Percentiles rank a stretch among this genome's conserved stretches.
Conservation (phyloP, 139 green algal genomes). For the Chlorella vulgaris region DNA sequence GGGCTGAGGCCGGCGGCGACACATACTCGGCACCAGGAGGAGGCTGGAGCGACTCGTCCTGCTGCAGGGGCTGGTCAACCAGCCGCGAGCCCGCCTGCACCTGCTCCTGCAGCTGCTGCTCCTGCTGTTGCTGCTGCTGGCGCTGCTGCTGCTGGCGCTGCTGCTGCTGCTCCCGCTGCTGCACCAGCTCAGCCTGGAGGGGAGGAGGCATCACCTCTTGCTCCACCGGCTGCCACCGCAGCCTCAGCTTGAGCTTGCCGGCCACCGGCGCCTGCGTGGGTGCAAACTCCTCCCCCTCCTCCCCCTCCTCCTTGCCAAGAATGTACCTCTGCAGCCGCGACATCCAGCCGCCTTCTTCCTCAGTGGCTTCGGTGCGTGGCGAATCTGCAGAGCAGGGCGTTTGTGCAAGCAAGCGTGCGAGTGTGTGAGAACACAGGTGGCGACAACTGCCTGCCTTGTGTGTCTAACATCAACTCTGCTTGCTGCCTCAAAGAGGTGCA, state of each 20-base stretch:
- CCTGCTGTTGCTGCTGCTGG: not conserved
- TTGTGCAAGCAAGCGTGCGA: too few species aligned
- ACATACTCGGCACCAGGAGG: not conserved
- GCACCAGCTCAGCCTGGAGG: not conserved
- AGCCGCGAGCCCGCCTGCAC: not conserved
- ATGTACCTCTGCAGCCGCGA: slow-evolving; percentile 21
- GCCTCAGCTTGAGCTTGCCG: slow-evolving; percentile 10
- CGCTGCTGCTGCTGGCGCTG: not conserved
- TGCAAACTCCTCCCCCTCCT: slow-evolving; percentile 19
- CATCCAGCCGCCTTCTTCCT: slow-evolving; percentile 20
- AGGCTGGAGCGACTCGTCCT: not conserved
- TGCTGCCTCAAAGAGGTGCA: too few species aligned
- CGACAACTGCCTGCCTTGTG: too few species aligned
- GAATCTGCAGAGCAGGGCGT: not conserved
- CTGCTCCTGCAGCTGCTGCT: not conserved
- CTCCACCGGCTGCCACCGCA: slow-evolving; percentile 12
- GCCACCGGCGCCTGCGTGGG: slow-evolving; percentile 7
- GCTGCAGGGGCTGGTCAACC: not conserved
- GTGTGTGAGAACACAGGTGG: too few species aligned
- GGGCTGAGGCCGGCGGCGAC: not conserved
- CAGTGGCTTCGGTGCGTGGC: not conserved
- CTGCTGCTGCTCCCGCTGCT: not conserved
- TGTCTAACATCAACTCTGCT: too few species aligned
- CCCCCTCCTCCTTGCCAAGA: slow-evolving; percentile 10
- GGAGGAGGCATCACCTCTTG: not conserved